These are phyloP conservation scores for Erigeron canadensis DNA, from an alignment of 129 eudicot species.

Conservation along the genomic window DNA sequence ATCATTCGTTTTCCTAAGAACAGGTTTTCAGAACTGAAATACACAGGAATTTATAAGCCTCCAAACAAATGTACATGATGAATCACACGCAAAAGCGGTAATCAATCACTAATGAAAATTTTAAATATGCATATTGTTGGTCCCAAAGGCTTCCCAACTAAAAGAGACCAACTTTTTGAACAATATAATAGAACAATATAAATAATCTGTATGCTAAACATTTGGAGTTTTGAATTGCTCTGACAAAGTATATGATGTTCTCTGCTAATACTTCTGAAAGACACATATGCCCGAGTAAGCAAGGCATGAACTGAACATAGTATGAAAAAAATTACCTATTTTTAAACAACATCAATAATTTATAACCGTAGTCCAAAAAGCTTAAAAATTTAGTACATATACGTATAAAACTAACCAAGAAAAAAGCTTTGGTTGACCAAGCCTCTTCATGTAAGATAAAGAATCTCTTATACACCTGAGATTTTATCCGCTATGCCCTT, in stretches of 20 bases:
- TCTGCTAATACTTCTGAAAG: slow-evolving; percentile 17
- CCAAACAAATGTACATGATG: too few relatives aligned
- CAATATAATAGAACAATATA: neutral
- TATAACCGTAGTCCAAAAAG: slow-evolving; percentile 19
- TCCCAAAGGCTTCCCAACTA: neutral
- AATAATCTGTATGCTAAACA: slow-evolving; percentile 28
- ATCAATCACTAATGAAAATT: too few relatives aligned
- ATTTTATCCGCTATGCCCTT: slow-evolving; percentile 58
- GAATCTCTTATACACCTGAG: slow-evolving; percentile 53
- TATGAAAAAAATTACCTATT: slow-evolving; percentile 26
- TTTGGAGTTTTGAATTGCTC: neutral
- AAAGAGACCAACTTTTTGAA: neutral
- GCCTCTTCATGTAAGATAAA: slow-evolving; percentile 25
- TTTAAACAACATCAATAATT: slow-evolving; percentile 8
- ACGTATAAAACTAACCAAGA: slow-evolving; percentile 30
- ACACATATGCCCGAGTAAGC: slow-evolving; percentile 20
- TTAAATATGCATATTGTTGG: too few relatives aligned
- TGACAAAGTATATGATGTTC: slow-evolving; percentile 29
- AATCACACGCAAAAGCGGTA: too few relatives aligned
- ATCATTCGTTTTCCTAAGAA: too few relatives aligned
- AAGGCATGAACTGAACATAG: slow-evolving; percentile 10
- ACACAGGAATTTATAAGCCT: too few relatives aligned
- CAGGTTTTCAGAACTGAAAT: too few relatives aligned
- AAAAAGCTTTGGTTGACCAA: slow-evolving; percentile 23
- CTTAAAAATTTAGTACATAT: slow-evolving; percentile 28